Percentiles rank a stretch among this genome's conserved stretches.
phyloP scores from a whole-genome alignment of 1,284 basidiomycete species.

The Fomitopsis betulina region DNA sequence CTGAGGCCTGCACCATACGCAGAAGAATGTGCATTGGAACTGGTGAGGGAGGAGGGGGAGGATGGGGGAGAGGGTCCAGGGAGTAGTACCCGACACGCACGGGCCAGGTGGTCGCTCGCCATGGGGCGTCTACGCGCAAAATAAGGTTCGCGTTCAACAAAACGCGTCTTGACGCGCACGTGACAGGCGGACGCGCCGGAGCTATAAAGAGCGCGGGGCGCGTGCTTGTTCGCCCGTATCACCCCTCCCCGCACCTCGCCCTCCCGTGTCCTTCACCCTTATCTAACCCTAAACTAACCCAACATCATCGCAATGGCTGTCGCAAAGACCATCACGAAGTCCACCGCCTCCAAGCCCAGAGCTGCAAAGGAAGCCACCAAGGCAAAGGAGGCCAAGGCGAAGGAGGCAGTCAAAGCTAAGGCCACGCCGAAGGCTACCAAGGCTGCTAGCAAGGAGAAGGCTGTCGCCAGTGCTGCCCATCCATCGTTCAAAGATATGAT shows the following conservation, averaged over 20 bases:
- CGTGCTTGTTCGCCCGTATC: background rate
- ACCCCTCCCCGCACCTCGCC: conserved; percentile 14
- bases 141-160: conserved; percentile 35
- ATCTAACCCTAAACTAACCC: conserved; percentile 14
- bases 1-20: too few species aligned
- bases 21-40: too few species aligned
- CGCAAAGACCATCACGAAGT: conserved; percentile 13
- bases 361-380: conserved; percentile 19
- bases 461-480: conserved; percentile 35
- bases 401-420: conserved; percentile 26
- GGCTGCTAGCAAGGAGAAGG: conserved; percentile 26
- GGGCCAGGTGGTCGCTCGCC: conserved; percentile 5
- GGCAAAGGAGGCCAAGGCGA: conserved; percentile 31
- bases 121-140: conserved; percentile 10
- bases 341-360: conserved; percentile 3
- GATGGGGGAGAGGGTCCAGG: background rate
- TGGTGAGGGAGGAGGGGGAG: background rate
- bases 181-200: conserved; percentile 29
- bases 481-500: conserved; percentile 78
- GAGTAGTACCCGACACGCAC: conserved; percentile 3
- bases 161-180: conserved; percentile 28
- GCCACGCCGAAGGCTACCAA: conserved; percentile 32
- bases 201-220: conserved; percentile 23
- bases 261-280: conserved; percentile 17
- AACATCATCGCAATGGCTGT: conserved; percentile 14